A percentile compares a stretch with the other conserved stretches of the same genome.
Conservation (phyloP, 208 protist species). For the Dictyostelium gargantuum region DNA sequence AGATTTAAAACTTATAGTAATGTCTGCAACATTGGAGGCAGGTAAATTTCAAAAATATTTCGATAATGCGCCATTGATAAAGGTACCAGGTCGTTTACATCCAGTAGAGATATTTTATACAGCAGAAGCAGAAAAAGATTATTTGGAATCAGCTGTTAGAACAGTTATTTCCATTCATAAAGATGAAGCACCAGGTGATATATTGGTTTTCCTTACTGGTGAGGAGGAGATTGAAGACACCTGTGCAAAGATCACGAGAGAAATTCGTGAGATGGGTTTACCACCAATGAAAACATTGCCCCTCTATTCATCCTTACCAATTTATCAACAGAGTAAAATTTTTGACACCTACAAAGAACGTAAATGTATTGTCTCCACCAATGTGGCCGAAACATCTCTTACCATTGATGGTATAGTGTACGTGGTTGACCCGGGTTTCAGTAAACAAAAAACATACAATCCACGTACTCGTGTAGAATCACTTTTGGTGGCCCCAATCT, state of each 20-base stretch:
- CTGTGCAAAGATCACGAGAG: slow-evolving; percentile 53
- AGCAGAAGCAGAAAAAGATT: slow-evolving; percentile 91
- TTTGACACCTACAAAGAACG: slow-evolving; percentile 83
- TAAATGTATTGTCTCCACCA: slow-evolving; percentile 95
- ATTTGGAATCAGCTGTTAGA: slow-evolving; percentile 91
- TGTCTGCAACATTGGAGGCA: slow-evolving; percentile 93
- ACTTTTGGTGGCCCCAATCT: slow-evolving; percentile 98
- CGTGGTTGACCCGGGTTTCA: slow-evolving; percentile 98
- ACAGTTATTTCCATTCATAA: slow-evolving; percentile 90
- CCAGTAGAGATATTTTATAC: slow-evolving; percentile 89
- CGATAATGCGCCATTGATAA: slow-evolving; percentile 84
- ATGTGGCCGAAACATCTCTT: slow-evolving; percentile 99
- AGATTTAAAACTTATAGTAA: slow-evolving; percentile 93
- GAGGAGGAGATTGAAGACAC: slow-evolving; percentile 96
- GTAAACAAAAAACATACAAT: slow-evolving; percentile 98
- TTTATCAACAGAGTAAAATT: slow-evolving; percentile 86
- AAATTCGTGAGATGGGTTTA: slow-evolving; percentile 20
- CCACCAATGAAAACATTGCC: slow-evolving; percentile 77
- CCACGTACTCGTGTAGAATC: slow-evolving; percentile 95
- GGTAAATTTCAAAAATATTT: slow-evolving; percentile 94
- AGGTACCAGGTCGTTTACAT: slow-evolving; percentile 48
- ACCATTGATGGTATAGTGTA: slow-evolving; percentile 99
- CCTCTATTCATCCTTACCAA: slow-evolving; percentile 90
- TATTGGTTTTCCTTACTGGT: slow-evolving; percentile 99
- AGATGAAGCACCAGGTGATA: slow-evolving; percentile 90